phyloP scores from a whole-genome alignment of 768 basidiomycete genomes.

The Suillus sp. region DNA sequence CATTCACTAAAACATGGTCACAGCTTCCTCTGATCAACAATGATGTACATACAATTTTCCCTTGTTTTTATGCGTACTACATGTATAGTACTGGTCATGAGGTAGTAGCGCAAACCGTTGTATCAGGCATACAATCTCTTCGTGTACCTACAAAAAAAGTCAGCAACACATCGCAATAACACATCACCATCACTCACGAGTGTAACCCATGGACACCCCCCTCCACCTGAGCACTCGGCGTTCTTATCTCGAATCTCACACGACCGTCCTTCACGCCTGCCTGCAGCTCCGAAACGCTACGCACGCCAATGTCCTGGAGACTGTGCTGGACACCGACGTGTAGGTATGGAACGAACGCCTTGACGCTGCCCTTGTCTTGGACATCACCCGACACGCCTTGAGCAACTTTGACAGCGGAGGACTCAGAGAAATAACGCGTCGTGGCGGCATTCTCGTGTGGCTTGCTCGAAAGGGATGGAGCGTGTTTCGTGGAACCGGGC shows the following conservation, averaged over 20 bases:
- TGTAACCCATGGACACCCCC: slow-evolving; percentile 95
- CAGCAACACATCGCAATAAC: slow-evolving; percentile 2
- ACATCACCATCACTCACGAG: slow-evolving; percentile 61
- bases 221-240: slow-evolving; percentile 93
- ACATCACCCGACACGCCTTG: slow-evolving; percentile 97
- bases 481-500: slow-evolving; percentile 45
- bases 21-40: background rate
- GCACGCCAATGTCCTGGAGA: slow-evolving; percentile 89
- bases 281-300: slow-evolving; percentile 64
- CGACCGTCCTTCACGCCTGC: slow-evolving; percentile 62
- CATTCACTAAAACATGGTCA: background rate
- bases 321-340: slow-evolving; percentile 87
- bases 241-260: slow-evolving; percentile 90
- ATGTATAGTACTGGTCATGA: background rate
- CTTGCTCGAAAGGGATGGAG: slow-evolving; percentile 46
- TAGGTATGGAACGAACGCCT: slow-evolving; percentile 88
- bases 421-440: slow-evolving; percentile 61
- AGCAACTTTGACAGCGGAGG: slow-evolving; percentile 90
- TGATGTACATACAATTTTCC: slow-evolving; percentile 5
- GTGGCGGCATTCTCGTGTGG: slow-evolving; percentile 92
- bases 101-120: background rate
- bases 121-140: slow-evolving; percentile 54
- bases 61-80: slow-evolving; percentile 1
- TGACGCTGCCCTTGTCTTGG: slow-evolving; percentile 94
- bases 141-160: slow-evolving; percentile 46